These are phyloP conservation scores for Amaranthus hypochondriacus DNA, from an alignment of 148 eudicot genomes.

Conservation along the genomic window DNA sequence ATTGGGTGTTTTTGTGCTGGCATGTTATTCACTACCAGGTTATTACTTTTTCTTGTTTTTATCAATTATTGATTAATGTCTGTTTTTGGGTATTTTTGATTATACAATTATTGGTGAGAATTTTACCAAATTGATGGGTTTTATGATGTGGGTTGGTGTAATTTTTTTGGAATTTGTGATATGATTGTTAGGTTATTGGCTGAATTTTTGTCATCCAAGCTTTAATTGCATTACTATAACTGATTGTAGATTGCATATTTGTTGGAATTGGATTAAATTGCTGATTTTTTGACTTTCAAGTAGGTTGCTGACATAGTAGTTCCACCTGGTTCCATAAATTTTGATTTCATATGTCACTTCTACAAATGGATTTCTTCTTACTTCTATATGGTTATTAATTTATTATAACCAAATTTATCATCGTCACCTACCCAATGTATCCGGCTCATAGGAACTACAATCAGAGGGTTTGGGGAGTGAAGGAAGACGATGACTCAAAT, in stretches of 20 bases:
- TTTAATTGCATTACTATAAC: background rate
- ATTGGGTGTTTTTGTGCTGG: conserved; percentile 83
- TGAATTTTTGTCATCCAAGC: background rate
- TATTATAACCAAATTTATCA: background rate
- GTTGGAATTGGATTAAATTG: background rate
- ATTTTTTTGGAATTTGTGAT: conserved; percentile 14
- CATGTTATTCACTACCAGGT: conserved; percentile 85
- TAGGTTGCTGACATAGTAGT: background rate
- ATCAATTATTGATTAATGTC: conserved; percentile 1
- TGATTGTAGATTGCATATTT: background rate
- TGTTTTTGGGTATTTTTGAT: background rate
- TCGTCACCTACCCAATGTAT: background rate
- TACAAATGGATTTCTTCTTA: background rate
- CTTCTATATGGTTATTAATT: background rate
- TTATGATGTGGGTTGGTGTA: conserved; percentile 1
- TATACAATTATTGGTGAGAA: background rate
- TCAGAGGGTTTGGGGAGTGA: too few relatives aligned
- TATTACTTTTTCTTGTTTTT: conserved; percentile 3
- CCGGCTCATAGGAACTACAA: too few relatives aligned
- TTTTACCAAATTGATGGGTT: conserved; percentile 9
- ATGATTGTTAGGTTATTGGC: background rate
- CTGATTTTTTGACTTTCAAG: background rate
- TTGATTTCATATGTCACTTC: background rate
- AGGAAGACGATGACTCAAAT: too few relatives aligned
- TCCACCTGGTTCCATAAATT: background rate